Percentiles rank a stretch among this genome's conserved stretches.
Evolutionary conservation across 164 flowering plant species (phyloP).

Genomic region (Kalanchoe fedtschenkoi): DNA sequence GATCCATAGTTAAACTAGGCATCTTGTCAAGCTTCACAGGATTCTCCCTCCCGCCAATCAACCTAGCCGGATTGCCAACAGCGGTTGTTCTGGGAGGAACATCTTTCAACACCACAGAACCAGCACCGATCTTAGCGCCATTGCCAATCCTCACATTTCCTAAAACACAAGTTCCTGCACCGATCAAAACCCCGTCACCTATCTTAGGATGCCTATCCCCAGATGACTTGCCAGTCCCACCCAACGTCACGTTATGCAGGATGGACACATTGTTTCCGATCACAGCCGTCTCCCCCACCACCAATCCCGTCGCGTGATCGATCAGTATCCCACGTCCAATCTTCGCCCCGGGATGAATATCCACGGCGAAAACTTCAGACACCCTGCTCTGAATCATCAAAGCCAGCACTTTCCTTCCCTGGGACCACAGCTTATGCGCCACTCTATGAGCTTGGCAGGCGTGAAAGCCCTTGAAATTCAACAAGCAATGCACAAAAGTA

Average conservation of each 20-base stretch:
- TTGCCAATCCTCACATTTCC: slow-evolving; percentile 64
- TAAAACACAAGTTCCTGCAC: slow-evolving; percentile 66
- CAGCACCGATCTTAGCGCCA: slow-evolving; percentile 76
- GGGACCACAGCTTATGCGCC: slow-evolving; percentile 55
- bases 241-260: slow-evolving; percentile 61
- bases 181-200: slow-evolving; percentile 71
- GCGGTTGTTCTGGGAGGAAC: slow-evolving; percentile 61
- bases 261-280: slow-evolving; percentile 61
- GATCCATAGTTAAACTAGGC: slow-evolving; percentile 75
- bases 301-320: slow-evolving; percentile 73
- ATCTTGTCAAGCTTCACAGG: slow-evolving; percentile 39
- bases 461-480: slow-evolving; percentile 64
- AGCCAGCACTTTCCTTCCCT: slow-evolving; percentile 43
- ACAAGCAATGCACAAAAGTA: slow-evolving; percentile 52
- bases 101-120: slow-evolving; percentile 60
- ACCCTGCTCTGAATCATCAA: slow-evolving; percentile 51
- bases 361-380: slow-evolving; percentile 59
- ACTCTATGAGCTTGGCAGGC: slow-evolving; percentile 62
- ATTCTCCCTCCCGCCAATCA: slow-evolving; percentile 57
- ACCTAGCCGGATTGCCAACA: slow-evolving; percentile 65
- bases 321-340: slow-evolving; percentile 60
- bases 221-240: slow-evolving; percentile 58
- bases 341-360: slow-evolving; percentile 76
- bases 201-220: slow-evolving; percentile 81
- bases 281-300: slow-evolving; percentile 68